A percentile compares a stretch with the other conserved stretches of the same genome.
phyloP scores from a whole-genome alignment of 345 rosid genomes.

The Tarenaya hassleriana region DNA sequence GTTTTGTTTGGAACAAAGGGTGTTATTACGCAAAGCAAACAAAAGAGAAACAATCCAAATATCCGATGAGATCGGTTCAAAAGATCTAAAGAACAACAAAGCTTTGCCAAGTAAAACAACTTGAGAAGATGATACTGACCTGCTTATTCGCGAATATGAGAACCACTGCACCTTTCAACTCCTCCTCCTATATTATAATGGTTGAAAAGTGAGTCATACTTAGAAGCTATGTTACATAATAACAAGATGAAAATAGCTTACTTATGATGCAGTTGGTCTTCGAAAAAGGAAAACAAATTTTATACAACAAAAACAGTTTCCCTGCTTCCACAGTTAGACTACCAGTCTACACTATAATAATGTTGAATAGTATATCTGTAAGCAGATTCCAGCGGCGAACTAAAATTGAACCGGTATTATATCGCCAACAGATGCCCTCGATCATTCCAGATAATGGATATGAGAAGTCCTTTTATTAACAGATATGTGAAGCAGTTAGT shows the following conservation, averaged over 20 bases:
- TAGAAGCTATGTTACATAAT: conserved; percentile 5
- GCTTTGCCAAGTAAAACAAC: conserved; percentile 8
- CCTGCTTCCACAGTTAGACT: too few species aligned
- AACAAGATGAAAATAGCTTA: too few species aligned
- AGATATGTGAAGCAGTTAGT: not conserved
- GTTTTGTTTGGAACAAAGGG: too few species aligned
- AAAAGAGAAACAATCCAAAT: not conserved
- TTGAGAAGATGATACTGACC: conserved; percentile 28
- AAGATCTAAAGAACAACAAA: conserved; percentile 20
- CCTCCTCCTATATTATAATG: conserved; percentile 38
- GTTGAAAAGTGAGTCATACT: conserved; percentile 4
- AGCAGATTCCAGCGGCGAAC: conserved; percentile 1
- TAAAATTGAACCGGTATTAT: conserved; percentile 4
- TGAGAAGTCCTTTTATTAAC: not conserved
- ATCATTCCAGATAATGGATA: not conserved
- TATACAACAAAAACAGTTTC: not conserved
- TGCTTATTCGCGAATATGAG: conserved; percentile 57
- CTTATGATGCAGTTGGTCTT: too few species aligned
- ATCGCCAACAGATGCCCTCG: not conserved
- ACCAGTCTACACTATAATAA: too few species aligned
- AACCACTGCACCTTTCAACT: conserved; percentile 45
- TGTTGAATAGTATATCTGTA: not conserved
- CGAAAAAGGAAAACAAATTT: not conserved
- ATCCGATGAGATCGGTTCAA: too few species aligned
- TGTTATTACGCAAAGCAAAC: too few species aligned